phyloP scores from a whole-genome alignment of 805 yeast species.

The Zygoascus ofunaensis region DNA sequence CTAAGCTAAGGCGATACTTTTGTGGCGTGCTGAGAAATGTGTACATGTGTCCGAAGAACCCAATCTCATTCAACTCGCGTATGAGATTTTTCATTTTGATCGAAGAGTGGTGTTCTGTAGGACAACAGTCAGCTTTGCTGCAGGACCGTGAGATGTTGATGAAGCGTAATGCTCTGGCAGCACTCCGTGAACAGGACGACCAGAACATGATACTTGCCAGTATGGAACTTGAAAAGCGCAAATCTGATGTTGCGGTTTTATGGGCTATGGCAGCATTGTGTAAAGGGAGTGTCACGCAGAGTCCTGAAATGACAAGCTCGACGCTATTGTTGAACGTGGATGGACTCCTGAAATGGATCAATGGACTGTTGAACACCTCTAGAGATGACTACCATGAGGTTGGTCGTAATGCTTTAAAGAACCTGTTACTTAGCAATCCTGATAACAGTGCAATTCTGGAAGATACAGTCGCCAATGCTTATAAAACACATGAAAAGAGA shows the following conservation, averaged over 20 bases:
- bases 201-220: conserved; percentile 47
- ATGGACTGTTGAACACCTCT: conserved; percentile 48
- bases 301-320: conserved; percentile 33
- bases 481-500: conserved; percentile 34
- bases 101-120: conserved; percentile 94
- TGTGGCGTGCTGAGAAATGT: conserved; percentile 72
- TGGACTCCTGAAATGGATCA: conserved; percentile 72
- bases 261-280: conserved; percentile 80
- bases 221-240: conserved; percentile 68
- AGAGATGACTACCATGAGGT: conserved; percentile 50
- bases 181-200: conserved; percentile 31
- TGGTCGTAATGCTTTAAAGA: conserved; percentile 64
- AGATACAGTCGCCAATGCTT: conserved; percentile 66
- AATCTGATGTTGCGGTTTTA: conserved; percentile 59
- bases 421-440: conserved; percentile 53
- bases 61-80: conserved; percentile 83
- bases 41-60: conserved; percentile 38
- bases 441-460: conserved; percentile 42
- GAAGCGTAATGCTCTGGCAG: conserved; percentile 28
- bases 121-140: conserved; percentile 51
- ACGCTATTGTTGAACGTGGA: conserved; percentile 60
- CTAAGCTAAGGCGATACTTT: conserved; percentile 70
- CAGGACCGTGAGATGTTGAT: conserved; percentile 63
- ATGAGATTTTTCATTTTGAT: conserved; percentile 71
- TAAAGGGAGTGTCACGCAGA: conserved; percentile 54